These are phyloP conservation scores for Apiotrichum mycotoxinovorans DNA, from an alignment of 1,284 basidiomycete genomes.

Conservation along the genomic window DNA sequence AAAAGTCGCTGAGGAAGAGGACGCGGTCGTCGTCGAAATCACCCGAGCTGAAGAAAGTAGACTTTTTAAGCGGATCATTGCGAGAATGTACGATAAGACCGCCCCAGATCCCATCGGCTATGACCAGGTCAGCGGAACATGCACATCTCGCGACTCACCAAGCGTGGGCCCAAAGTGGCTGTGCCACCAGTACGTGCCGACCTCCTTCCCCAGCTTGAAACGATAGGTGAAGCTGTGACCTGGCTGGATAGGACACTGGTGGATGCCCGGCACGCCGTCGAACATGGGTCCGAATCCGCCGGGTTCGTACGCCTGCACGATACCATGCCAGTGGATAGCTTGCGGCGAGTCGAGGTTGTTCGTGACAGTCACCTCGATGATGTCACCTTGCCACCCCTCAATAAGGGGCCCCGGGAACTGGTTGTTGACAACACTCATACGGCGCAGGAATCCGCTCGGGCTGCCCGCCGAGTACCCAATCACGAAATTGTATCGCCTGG, in stretches of 20 bases:
- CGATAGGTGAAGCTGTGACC: constrained; percentile 54
- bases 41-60: not conserved
- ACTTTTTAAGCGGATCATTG: constrained; percentile 24
- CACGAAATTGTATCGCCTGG: constrained; percentile 7
- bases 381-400: constrained; percentile 37
- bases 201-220: constrained; percentile 28
- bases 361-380: constrained; percentile 26
- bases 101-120: constrained; percentile 35
- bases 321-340: constrained; percentile 38
- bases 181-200: constrained; percentile 39
- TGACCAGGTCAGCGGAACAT: no score
- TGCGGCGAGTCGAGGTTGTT: constrained; percentile 28
- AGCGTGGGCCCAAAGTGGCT: constrained; percentile 33
- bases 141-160: no score
- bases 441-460: constrained; percentile 9
- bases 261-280: constrained; percentile 38
- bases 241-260: constrained; percentile 55
- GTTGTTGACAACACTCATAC: constrained; percentile 11
- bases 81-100: constrained; percentile 31
- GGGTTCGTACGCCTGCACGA: constrained; percentile 27
- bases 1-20: constrained; percentile 29
- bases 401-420: constrained; percentile 30
- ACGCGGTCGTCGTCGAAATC: constrained; percentile 34
- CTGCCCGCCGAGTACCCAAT: constrained; percentile 4
- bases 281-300: constrained; percentile 8